Evolutionary conservation across 2,329 filamentous ascomycete species (phyloP).

Genomic region (Colletotrichum shisoi): DNA sequence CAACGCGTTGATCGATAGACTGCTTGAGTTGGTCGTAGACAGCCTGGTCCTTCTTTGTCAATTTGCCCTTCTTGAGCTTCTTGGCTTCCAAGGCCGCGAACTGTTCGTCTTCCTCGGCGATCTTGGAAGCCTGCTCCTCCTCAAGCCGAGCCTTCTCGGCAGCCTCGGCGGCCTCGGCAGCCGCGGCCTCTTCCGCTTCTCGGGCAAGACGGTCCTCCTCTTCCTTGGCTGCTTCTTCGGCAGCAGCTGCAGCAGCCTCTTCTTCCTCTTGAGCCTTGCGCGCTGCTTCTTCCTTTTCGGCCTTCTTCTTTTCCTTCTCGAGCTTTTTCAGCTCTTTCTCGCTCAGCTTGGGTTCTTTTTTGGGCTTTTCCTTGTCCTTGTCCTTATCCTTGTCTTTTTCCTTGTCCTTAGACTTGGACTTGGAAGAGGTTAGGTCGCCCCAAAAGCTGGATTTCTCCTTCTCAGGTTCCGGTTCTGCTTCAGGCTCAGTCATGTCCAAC

Average conservation of each 20-base stretch:
- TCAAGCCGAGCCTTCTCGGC: constrained; percentile 44
- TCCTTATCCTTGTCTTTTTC: constrained; percentile 47
- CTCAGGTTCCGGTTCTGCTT: constrained; percentile 50
- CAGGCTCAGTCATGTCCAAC: constrained; percentile 55
- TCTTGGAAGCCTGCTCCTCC: constrained; percentile 43
- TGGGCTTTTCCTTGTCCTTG: constrained; percentile 54
- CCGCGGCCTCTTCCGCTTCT: constrained; percentile 46
- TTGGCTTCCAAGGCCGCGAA: constrained; percentile 56
- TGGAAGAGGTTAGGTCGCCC: constrained; percentile 49
- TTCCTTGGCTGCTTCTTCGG: constrained; percentile 41
- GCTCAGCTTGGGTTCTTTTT: constrained; percentile 56
- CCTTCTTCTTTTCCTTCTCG: constrained; percentile 58
- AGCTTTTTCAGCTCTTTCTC: constrained; percentile 62
- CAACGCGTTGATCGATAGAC: constrained; percentile 49
- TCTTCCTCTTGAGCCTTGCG: constrained; percentile 52
- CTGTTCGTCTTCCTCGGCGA: constrained; percentile 49
- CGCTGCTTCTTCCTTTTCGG: constrained; percentile 54
- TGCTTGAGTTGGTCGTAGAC: constrained; percentile 52
- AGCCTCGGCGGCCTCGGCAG: constrained; percentile 44
- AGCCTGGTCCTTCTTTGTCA: constrained; percentile 57
- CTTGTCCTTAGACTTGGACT: constrained; percentile 55
- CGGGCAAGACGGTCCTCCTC: constrained; percentile 47
- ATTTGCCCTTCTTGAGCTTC: constrained; percentile 58
- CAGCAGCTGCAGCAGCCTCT: constrained; percentile 44
- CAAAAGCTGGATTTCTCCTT: constrained; percentile 44